Evolutionary conservation across 2,329 filamentous ascomycete genomes (phyloP), one percentile per base, ranked within the genome.

Genomic region (Pleoardoris graminearum): DNA sequence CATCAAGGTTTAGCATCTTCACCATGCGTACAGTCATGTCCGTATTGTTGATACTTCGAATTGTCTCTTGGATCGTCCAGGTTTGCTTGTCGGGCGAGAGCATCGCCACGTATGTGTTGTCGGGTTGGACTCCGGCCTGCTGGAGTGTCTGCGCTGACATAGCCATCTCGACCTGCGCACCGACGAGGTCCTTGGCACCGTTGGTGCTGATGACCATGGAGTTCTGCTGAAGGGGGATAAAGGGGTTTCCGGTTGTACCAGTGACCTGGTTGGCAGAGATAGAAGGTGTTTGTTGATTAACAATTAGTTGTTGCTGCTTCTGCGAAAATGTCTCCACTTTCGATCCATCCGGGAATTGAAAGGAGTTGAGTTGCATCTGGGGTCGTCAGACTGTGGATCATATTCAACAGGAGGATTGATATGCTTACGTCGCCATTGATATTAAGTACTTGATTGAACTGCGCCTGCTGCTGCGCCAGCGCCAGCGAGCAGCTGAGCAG

Each of bases 391-490:
- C 0, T 7, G 17, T n/a, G 19, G 2, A 19, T 21, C 12, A 3
- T 6, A 29, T 2, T 7, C 12, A 1, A 4, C n/a, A 1, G 1
- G 1, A 6, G 6, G 11, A 19, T 6, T 7, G 3, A n/a, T 4
- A 29, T 12, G 65, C 69, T 62, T 64, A 72, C 70, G 50, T 73
- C 70, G 53, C 70, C 70, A 60, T 72, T 71, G 43, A 73, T 29
- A 64, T 72, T 73, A 63, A 73, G 65, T 53, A 73, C 70, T 63
- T 73, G 70, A 57, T 73, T 73, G 54, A 66, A 73, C 25, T 72
- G 66, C 16, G 58, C 68, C 52, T 69, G 65, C n/a, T 59, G 59
- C 54, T 70, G 63, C 22, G 62, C 70, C 7, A 66, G 54, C 27
- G 58, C 66, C 16, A 60, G 49, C 32, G 55, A 53, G 53, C 55